Percentiles rank a stretch among this genome's conserved stretches.
Evolutionary conservation across 805 yeast genomes (phyloP).

Genomic region (Yamadazyma takamatsuzukensis): DNA sequence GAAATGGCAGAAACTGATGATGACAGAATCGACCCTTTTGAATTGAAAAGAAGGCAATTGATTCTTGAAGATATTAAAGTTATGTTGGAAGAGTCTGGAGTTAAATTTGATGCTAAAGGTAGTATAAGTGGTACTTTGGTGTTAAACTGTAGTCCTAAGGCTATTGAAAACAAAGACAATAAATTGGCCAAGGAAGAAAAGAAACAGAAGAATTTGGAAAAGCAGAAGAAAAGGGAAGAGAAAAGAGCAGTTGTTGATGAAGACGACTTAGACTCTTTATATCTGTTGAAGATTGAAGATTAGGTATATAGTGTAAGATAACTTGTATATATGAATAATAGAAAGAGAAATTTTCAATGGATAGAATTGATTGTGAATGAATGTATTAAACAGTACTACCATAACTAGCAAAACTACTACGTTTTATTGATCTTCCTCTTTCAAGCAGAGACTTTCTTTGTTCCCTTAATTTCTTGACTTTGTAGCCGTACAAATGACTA

Average conservation of each 20-base stretch:
- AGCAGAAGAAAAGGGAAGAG: constrained; percentile 13
- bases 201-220: constrained; percentile 13
- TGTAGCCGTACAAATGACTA: constrained; percentile 40
- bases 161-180: constrained; percentile 3
- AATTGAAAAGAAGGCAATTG: constrained; percentile 25
- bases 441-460: constrained; percentile 9
- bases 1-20: constrained; percentile 3
- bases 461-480: constrained; percentile 34
- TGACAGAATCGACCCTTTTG: constrained; percentile 12
- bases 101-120: constrained; percentile 26
- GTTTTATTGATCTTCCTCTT: constrained; percentile 7
- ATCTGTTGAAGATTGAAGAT: constrained; percentile 38
- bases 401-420: constrained; percentile 12
- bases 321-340: constrained; percentile 10
- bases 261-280: constrained; percentile 37
- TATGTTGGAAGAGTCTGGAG: constrained; percentile 27
- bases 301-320: constrained; percentile 11
- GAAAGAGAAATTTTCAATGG: background rate
- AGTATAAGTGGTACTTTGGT: constrained; percentile 20
- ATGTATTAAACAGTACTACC: constrained; percentile 24
- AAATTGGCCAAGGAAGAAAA: constrained; percentile 9
- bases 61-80: constrained; percentile 21
- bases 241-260: constrained; percentile 14
- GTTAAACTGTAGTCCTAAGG: constrained; percentile 19
- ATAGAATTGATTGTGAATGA: background rate